A percentile compares a stretch with the other conserved stretches of the same genome.
Conservation (phyloP, 805 yeast species). For the Starmerella etchellsii region DNA sequence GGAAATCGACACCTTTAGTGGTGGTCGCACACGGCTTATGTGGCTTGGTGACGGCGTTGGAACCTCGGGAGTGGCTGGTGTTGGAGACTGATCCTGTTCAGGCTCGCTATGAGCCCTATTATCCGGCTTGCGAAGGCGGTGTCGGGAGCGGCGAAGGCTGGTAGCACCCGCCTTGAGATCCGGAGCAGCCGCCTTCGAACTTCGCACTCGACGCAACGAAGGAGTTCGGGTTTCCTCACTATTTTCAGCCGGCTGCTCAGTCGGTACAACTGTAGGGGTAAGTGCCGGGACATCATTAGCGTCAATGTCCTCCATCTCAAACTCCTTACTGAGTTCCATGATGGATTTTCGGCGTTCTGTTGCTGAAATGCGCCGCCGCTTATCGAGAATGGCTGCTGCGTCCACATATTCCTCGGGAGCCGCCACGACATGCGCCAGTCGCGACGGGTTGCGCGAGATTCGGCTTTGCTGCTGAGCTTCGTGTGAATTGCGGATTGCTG, state of each 20-base stretch:
- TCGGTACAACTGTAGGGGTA: conserved; percentile 23
- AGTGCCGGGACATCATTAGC: neutral
- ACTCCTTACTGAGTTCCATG: conserved; percentile 43
- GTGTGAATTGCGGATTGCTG: conserved; percentile 24
- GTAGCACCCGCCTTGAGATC: conserved; percentile 12
- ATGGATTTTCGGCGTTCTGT: conserved; percentile 22
- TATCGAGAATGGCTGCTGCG: conserved; percentile 26
- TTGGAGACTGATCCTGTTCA: neutral
- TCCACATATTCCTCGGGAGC: conserved; percentile 26
- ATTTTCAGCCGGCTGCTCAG: conserved; percentile 34
- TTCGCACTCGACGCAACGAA: conserved; percentile 39
- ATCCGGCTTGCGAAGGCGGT: conserved; percentile 11
- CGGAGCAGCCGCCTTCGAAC: neutral
- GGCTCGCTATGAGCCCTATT: neutral
- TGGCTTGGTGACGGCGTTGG: neutral
- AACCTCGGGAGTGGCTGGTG: neutral
- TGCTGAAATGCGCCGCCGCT: conserved; percentile 18
- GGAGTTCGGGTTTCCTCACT: neutral
- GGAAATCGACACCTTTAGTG: conserved; percentile 11
- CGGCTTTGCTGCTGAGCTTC: conserved; percentile 14
- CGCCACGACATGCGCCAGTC: conserved; percentile 27
- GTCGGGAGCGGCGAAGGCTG: conserved; percentile 16
- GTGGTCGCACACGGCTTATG: conserved; percentile 4
- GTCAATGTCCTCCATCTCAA: conserved; percentile 45
- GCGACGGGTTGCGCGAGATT: conserved; percentile 17